These are phyloP conservation scores for Aspergillus indologenus DNA, from an alignment of 495 filamentous ascomycete genomes.

Conservation along the genomic window DNA sequence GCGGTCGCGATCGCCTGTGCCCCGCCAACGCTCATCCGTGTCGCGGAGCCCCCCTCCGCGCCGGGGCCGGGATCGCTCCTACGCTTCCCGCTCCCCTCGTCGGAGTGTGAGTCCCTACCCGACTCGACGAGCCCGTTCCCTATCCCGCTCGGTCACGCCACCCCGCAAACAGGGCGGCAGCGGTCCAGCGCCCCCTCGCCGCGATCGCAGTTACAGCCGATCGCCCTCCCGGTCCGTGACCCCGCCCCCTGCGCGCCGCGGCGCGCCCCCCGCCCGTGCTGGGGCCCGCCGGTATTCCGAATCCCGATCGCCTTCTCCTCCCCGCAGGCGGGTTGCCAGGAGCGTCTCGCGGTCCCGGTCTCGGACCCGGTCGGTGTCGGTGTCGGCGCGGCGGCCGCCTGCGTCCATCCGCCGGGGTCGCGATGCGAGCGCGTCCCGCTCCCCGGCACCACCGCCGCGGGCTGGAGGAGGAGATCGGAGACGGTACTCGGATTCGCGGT, in stretches of 20 bases:
- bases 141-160: constrained; percentile 35
- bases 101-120: constrained; percentile 28
- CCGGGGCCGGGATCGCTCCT: constrained; percentile 27
- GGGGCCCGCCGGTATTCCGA: constrained; percentile 22
- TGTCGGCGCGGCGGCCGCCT: constrained; percentile 10
- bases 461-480: constrained; percentile 17
- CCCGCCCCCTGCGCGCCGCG: constrained; percentile 25
- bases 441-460: constrained; percentile 24
- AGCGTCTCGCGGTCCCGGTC: constrained; percentile 27
- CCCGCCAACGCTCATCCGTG: constrained; percentile 6
- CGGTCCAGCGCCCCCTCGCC: background rate
- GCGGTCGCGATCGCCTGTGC: constrained; percentile 9
- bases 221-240: constrained; percentile 37
- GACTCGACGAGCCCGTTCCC: constrained; percentile 23
- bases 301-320: constrained; percentile 29
- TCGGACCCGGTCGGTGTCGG: constrained; percentile 27
- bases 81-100: constrained; percentile 29
- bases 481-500: constrained; percentile 26
- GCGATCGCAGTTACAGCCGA: constrained; percentile 31
- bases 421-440: constrained; percentile 21
- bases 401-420: constrained; percentile 15
- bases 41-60: constrained; percentile 32
- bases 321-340: constrained; percentile 21
- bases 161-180: constrained; percentile 25
- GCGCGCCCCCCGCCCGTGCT: constrained; percentile 13